Percentiles rank a stretch among this genome's conserved stretches.
These are phyloP conservation scores for Russula compacta DNA, from an alignment of 768 basidiomycete genomes.

Conservation along the genomic window DNA sequence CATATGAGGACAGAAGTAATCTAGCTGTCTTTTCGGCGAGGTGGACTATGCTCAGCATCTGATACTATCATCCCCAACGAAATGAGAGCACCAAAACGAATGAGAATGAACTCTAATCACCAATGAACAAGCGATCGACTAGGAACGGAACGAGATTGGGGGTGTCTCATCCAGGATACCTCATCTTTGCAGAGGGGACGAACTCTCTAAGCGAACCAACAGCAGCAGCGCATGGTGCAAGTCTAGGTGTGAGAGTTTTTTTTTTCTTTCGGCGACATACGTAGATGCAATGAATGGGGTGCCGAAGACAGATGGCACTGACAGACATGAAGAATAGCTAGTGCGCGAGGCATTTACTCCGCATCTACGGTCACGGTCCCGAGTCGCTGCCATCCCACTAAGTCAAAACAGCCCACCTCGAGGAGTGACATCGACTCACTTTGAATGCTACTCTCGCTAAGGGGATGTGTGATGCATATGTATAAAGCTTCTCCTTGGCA, in stretches of 20 bases:
- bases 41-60: neutral
- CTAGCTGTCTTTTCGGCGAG: neutral
- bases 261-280: slow-evolving; percentile 1
- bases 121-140: neutral
- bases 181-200: neutral
- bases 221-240: neutral
- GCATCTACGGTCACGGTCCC: slow-evolving; percentile 77
- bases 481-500: slow-evolving; percentile 96
- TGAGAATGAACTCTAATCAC: neutral
- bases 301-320: neutral
- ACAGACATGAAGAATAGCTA: neutral
- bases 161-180: neutral
- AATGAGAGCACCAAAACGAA: neutral
- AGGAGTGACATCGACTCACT: slow-evolving; percentile 38
- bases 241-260: neutral
- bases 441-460: slow-evolving; percentile 62
- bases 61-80: neutral
- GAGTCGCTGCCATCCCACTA: slow-evolving; percentile 49
- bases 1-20: neutral
- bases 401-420: slow-evolving; percentile 12
- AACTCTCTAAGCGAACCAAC: neutral
- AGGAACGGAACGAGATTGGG: neutral
- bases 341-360: slow-evolving; percentile 41
- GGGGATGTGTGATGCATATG: slow-evolving; percentile 76
- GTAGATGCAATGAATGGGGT: slow-evolving; percentile 1